Percentiles rank a stretch among this genome's conserved stretches.
Conservation (phyloP, 2,329 filamentous ascomycete species). For the Leptodontidium sp. region DNA sequence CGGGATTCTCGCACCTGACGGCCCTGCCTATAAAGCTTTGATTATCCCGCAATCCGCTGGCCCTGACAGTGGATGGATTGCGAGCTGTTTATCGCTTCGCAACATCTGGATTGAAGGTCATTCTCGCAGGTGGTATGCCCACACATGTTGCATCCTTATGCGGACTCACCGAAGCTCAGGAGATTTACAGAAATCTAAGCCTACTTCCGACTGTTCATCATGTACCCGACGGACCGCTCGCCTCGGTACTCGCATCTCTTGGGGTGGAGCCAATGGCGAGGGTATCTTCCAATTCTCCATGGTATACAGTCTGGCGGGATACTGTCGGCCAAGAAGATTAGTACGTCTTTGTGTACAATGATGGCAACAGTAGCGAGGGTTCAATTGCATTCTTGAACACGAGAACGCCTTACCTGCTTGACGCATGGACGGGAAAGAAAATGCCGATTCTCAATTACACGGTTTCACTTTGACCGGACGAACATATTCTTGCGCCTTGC, state of each 20-base stretch:
- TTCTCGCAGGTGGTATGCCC: slow-evolving; percentile 45
- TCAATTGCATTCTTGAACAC: slow-evolving; percentile 45
- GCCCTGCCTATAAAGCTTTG: slow-evolving; percentile 54
- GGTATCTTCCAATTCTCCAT: slow-evolving; percentile 44
- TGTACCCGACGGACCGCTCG: slow-evolving; percentile 44
- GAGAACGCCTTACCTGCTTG: slow-evolving; percentile 49
- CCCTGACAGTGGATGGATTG: slow-evolving; percentile 6
- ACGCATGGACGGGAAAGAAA: slow-evolving; percentile 54
- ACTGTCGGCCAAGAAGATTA: slow-evolving; percentile 32
- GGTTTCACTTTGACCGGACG: slow-evolving; percentile 40
- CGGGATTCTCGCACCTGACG: slow-evolving; percentile 49
- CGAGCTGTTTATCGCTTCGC: no score
- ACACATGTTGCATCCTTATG: slow-evolving; percentile 21
- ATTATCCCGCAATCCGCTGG: slow-evolving; percentile 54
- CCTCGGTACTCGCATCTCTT: slow-evolving; percentile 45
- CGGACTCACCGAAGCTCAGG: background rate
- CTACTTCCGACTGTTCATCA: slow-evolving; percentile 48
- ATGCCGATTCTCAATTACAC: slow-evolving; percentile 46
- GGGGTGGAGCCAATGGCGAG: slow-evolving; percentile 47
- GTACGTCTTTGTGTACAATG: slow-evolving; percentile 54
- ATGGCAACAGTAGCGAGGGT: slow-evolving; percentile 42
- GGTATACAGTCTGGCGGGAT: slow-evolving; percentile 50
- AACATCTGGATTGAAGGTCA: no score
- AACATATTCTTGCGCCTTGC: slow-evolving; percentile 49
- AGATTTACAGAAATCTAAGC: slow-evolving; percentile 33